A percentile compares a stretch with the other conserved stretches of the same genome.
These are phyloP conservation scores for Plasmodium cynomolgi DNA, from an alignment of 169 alveolate genomes.

Conservation along the genomic window DNA sequence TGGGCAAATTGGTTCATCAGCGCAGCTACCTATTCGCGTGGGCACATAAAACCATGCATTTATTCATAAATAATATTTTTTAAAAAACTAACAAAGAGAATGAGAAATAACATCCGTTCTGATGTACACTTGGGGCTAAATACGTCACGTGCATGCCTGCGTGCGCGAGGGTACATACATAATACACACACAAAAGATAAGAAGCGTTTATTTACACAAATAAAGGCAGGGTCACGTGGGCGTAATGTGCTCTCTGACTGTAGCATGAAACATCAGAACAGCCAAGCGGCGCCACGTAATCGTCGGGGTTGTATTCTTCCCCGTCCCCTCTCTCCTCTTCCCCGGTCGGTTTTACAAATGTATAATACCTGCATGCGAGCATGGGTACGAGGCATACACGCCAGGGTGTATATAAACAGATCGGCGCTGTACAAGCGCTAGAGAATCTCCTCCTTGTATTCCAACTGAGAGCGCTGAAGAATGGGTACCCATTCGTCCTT, in stretches of 20 bases:
- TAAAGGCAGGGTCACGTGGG: neutral
- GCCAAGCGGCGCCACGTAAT: neutral
- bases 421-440: slow-evolving; percentile 14
- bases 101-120: neutral
- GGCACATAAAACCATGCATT: neutral
- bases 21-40: neutral
- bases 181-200: neutral
- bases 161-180: neutral
- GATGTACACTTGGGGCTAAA: neutral
- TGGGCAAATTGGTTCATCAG: neutral
- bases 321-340: neutral
- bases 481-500: slow-evolving; percentile 85
- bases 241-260: neutral
- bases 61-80: neutral
- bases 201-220: slow-evolving; percentile 5
- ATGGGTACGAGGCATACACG: neutral
- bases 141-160: neutral
- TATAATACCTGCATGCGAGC: neutral
- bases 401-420: neutral
- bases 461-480: slow-evolving; percentile 78
- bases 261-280: neutral
- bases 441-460: slow-evolving; percentile 81
- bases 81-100: neutral
- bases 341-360: neutral
- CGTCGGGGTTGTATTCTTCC: neutral